Percentiles rank a stretch among this genome's conserved stretches.
These are phyloP conservation scores for Ganoderma meredithae DNA, from an alignment of 1,284 basidiomycete genomes.

Conservation along the genomic window DNA sequence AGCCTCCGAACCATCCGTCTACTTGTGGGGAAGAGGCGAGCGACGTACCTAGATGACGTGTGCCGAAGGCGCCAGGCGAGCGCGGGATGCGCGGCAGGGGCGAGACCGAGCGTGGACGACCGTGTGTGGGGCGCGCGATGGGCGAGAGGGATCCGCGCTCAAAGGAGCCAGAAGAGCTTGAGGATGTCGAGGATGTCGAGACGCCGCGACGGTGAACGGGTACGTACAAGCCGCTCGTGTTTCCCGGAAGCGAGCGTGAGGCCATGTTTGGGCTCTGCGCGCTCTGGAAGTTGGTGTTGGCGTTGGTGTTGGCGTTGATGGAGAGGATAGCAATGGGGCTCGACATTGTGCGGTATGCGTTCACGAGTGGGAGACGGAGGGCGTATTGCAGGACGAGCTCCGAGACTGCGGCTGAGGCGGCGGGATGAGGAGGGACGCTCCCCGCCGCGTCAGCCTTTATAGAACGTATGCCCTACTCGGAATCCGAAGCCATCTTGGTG, in stretches of 20 bases:
- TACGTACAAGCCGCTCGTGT: conserved; percentile 32
- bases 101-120: conserved; percentile 21
- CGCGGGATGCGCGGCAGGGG: conserved; percentile 8
- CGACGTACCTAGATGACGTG: conserved; percentile 19
- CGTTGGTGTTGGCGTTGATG: conserved; percentile 12
- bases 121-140: background rate
- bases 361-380: conserved; percentile 4
- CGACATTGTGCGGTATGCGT: conserved; percentile 34
- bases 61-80: background rate
- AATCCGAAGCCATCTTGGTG: background rate
- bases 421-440: background rate
- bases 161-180: conserved; percentile 20
- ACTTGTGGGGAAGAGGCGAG: no score
- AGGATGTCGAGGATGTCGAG: conserved; percentile 27
- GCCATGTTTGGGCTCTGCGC: conserved; percentile 7
- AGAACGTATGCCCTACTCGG: background rate
- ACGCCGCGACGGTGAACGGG: conserved; percentile 39
- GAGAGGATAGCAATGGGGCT: conserved; percentile 38
- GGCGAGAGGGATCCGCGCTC: conserved; percentile 8
- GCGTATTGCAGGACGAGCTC: background rate
- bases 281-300: conserved; percentile 9
- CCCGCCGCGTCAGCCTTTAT: background rate
- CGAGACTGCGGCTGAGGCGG: conserved; percentile 7
- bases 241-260: conserved; percentile 27
- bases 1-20: background rate